Base-by-base conservation (phyloP, 2,329 filamentous ascomycete species). In the Cyphellophora attinorum region DNA sequence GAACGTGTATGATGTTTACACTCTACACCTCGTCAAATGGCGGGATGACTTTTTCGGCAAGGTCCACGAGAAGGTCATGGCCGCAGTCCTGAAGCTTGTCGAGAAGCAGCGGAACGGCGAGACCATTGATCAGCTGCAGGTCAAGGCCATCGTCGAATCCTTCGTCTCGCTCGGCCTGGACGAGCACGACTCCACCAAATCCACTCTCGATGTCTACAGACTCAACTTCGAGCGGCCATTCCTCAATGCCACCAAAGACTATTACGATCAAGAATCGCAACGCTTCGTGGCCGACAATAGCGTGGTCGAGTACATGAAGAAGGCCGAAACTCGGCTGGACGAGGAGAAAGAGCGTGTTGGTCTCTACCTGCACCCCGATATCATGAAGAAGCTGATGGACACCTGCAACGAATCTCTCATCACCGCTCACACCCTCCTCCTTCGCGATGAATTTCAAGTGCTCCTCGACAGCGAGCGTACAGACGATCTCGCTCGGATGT, bases 251-350 rank as follows among this genome's bases (percentile, higher is more conserved):
- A 98, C 91, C 6, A 76, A 74, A 49, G 64, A 70, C 18, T 98
- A 94, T 63, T 98, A 98, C 58, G 72, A 85, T 49, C 79, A 81
- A 29, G 93, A 98, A 58, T 96, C 91, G 13, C 85, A 85, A 51
- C 81, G 86, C 44, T 98, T 98, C 55, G 77, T 98, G 19, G 84
- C 86, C 8, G 89, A 96, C 59, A 98, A 98, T 57, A 93, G 83
- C 44, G 86, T 98, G 3, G 88, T 98, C 19, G 91, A 98, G 55
- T 98, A 96, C 63, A 96, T 98, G 91, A 96, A 96, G 70, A 98
- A 98, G 72, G 93, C 91, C 1, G 89, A 96, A 62, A 64, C 76
- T 27, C 79, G 91, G 19, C 64, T 98, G 41, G 76, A 85, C 5
- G 91, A 98, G 60, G 91, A 98, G 60, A 91, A 93, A 62, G 85